Evolutionary conservation across 176 grass and related monocot species (phyloP).

Genomic region (Musa itinerans): DNA sequence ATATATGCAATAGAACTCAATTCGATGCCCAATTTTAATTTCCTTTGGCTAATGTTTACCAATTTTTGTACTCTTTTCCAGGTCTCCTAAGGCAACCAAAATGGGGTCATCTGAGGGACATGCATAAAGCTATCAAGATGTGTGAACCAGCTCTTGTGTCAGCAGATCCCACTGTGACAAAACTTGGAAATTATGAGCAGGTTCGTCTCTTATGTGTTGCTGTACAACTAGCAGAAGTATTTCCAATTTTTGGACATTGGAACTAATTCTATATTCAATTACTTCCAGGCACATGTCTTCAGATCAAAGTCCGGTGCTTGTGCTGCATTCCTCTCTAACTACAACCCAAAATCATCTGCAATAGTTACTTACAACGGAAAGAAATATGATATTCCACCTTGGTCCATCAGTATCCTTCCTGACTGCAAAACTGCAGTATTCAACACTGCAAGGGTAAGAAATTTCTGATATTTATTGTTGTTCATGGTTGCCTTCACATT

Average conservation of each 20-base stretch:
- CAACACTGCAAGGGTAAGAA: conserved; percentile 83
- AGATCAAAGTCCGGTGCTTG: conserved; percentile 57
- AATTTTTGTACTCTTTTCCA: conserved; percentile 17
- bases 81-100: conserved; percentile 82
- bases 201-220: conserved; percentile 22
- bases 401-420: conserved; percentile 94
- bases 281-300: conserved; percentile 66
- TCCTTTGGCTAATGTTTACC: background rate
- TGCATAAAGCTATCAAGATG: conserved; percentile 92
- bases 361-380: conserved; percentile 55
- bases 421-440: conserved; percentile 83
- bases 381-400: conserved; percentile 66
- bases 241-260: background rate
- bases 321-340: conserved; percentile 75
- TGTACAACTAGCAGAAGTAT: background rate
- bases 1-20: background rate
- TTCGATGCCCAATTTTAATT: background rate
- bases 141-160: conserved; percentile 48
- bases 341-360: conserved; percentile 40
- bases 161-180: conserved; percentile 38
- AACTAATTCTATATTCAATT: conserved; percentile 12
- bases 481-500: background rate
- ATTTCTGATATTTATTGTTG: background rate
- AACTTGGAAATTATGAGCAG: conserved; percentile 67
- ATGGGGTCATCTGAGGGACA: conserved; percentile 92